A percentile compares a stretch with the other conserved stretches of the same genome.
Conservation (phyloP, 2,329 filamentous ascomycete species). For the Fonsecaea erecta region DNA sequence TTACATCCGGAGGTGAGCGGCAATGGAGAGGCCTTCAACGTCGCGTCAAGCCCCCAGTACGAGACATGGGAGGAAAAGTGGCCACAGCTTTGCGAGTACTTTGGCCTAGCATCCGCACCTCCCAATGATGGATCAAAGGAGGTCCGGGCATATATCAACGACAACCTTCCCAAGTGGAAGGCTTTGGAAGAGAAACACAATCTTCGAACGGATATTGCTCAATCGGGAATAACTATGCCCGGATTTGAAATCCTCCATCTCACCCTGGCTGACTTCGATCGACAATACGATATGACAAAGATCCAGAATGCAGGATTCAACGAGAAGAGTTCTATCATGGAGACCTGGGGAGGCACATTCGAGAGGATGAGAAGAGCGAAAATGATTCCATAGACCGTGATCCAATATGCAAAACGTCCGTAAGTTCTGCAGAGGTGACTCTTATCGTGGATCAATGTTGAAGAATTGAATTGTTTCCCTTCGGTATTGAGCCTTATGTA, state of each 20-base stretch:
- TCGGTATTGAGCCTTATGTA: neutral
- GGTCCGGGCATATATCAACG: constrained; percentile 24
- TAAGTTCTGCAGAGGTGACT: neutral
- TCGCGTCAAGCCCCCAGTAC: constrained; percentile 35
- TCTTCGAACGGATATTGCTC: constrained; percentile 17
- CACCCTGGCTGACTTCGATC: constrained; percentile 20
- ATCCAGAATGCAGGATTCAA: constrained; percentile 18
- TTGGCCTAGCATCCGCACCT: constrained; percentile 12
- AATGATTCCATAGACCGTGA: constrained; percentile 11
- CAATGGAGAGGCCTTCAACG: constrained; percentile 38
- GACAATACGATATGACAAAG: constrained; percentile 24
- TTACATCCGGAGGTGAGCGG: constrained; percentile 36
- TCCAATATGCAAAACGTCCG: neutral
- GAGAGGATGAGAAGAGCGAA: constrained; percentile 21
- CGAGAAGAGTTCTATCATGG: constrained; percentile 16
- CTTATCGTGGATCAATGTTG: neutral
- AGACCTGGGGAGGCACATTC: constrained; percentile 14
- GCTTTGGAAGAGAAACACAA: constrained; percentile 15
- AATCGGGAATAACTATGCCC: constrained; percentile 16
- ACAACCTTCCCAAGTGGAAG: constrained; percentile 15
- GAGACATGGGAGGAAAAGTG: constrained; percentile 20
- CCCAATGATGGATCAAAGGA: constrained; percentile 1
- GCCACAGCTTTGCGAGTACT: constrained; percentile 21
- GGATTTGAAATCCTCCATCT: constrained; percentile 24
- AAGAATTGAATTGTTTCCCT: neutral